Conservation (phyloP, 2,329 filamentous ascomycete genomes). For the Calonectria henricotiae region DNA sequence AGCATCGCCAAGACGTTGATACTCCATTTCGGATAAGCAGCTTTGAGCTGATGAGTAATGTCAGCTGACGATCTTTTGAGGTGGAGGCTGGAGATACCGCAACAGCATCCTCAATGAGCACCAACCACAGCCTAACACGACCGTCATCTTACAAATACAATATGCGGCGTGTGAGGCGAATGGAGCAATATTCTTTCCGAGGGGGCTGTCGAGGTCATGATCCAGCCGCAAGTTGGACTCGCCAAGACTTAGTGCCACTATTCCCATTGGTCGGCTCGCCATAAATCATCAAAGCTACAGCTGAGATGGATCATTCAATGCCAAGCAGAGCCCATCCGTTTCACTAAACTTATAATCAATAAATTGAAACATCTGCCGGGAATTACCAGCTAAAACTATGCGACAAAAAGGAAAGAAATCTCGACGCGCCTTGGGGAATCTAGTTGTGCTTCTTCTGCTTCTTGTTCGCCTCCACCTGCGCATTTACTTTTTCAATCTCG, state of each 20-base stretch:
- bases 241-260: background rate
- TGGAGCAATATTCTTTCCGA: constrained; percentile 11
- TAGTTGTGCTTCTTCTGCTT: constrained; percentile 40
- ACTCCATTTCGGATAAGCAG: background rate
- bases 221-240: background rate
- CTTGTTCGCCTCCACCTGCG: constrained; percentile 39
- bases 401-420: background rate
- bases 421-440: constrained; percentile 3
- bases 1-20: background rate
- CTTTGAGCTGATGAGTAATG: constrained; percentile 21
- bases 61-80: background rate
- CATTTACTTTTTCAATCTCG: constrained; percentile 56
- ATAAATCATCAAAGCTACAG: constrained; percentile 12
- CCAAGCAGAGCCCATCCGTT: background rate
- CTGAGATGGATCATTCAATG: background rate
- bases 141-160: constrained; percentile 44
- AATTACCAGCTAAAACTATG: background rate
- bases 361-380: background rate
- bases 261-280: constrained; percentile 33
- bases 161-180: background rate
- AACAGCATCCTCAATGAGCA: background rate
- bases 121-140: constrained; percentile 43
- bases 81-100: background rate
- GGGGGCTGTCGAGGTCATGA: background rate
- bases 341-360: background rate